Evolutionary conservation across 2,329 filamentous ascomycete species (phyloP).

Genomic region (Scleromitrula shiraiana): DNA sequence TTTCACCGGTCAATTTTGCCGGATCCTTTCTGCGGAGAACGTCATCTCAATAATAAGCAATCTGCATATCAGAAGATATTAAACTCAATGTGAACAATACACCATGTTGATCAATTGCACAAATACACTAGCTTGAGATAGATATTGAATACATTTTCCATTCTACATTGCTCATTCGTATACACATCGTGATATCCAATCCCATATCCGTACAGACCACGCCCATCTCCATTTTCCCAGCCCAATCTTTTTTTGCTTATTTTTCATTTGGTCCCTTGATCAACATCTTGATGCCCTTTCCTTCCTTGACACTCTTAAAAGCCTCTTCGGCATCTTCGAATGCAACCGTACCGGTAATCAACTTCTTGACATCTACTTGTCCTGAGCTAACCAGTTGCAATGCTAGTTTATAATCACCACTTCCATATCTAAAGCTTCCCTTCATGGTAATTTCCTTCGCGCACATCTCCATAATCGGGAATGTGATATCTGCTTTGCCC

Average conservation of each 20-base stretch:
- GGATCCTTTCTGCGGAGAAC: not conserved
- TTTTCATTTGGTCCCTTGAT: conserved; percentile 54
- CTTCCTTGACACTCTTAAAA: conserved; percentile 78
- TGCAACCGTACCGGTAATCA: conserved; percentile 69
- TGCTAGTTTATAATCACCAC: conserved; percentile 73
- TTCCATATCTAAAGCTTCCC: conserved; percentile 83
- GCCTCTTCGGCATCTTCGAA: conserved; percentile 81
- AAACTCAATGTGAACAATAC: too few relatives aligned
- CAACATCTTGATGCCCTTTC: conserved; percentile 66
- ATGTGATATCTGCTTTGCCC: conserved; percentile 79
- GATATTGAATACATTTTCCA: too few relatives aligned
- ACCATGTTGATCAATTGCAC: too few relatives aligned
- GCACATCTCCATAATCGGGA: conserved; percentile 87
- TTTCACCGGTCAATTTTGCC: not conserved
- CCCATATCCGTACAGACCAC: too few relatives aligned
- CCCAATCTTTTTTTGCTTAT: conserved; percentile 3
- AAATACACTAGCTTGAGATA: too few relatives aligned
- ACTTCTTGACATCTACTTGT: conserved; percentile 70
- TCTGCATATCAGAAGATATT: too few relatives aligned
- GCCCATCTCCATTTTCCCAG: not conserved
- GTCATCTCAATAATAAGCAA: too few relatives aligned
- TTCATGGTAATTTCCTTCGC: conserved; percentile 81
- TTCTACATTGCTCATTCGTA: too few relatives aligned
- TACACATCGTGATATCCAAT: too few relatives aligned
- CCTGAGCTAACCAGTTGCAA: conserved; percentile 67